Conservation (phyloP, 192 early-diverging fungal genomes). For the Backusella australiensis region DNA sequence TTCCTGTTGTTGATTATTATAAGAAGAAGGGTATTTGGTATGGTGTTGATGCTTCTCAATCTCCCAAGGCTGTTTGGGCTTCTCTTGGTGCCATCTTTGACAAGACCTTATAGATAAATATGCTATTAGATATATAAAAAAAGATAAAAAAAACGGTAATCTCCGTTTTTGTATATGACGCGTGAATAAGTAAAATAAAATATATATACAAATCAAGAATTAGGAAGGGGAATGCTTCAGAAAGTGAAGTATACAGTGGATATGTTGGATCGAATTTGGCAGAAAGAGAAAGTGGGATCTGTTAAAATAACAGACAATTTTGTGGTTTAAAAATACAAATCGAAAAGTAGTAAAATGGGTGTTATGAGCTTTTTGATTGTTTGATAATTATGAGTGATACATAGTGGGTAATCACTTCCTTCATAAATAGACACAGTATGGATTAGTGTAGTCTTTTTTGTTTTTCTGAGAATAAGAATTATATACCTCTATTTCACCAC, state of each 20-base stretch:
- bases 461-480: background rate
- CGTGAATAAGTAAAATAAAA: background rate
- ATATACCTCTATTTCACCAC: no score
- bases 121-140: conserved; percentile 20
- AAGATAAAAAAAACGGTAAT: background rate
- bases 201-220: background rate
- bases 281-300: no score
- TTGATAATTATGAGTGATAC: no score
- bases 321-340: no score
- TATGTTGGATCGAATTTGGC: background rate
- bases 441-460: no score
- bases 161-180: background rate
- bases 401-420: no score
- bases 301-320: no score
- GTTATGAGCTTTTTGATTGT: no score
- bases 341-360: no score
- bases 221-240: background rate
- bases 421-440: no score
- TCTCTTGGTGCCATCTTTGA: conserved; percentile 88
- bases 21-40: conserved; percentile 90
- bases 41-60: conserved; percentile 90
- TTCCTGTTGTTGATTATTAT: conserved; percentile 88
- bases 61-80: conserved; percentile 85
- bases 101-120: conserved; percentile 35
- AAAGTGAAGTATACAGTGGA: background rate